Evolutionary conservation across 129 eudicot genomes (phyloP), one percentile per base, ranked within the genome.

Genomic region (Rutidosis leptorrhynchoides): DNA sequence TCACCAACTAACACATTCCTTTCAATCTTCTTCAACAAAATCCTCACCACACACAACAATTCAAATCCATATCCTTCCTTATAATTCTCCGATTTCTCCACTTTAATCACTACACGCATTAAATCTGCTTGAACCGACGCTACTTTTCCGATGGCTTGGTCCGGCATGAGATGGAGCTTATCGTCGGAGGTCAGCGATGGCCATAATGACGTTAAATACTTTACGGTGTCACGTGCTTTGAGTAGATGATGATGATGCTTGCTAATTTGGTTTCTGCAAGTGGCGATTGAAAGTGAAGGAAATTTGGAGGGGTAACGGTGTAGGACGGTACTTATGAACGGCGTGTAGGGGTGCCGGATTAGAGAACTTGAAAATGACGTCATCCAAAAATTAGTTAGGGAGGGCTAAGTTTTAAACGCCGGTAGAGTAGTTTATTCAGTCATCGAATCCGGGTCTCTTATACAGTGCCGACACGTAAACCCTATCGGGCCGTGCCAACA

Each of bases 1-100:
- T 91, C 98, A 29, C 98, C 98, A 0, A 91, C 98, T 29, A 83
- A 33, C 22, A 91, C 98, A 65, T 88, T 83, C 79, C 94, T 74
- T 88, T 83, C 85, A 45, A 91, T 91, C 85, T 91, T 91, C 96
- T 87, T 91, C 87, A 91, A 52, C 77, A 91, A 77, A 25, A 79
- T 87, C 78, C 86, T 85, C 72, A 91, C 98, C 70, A 87, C 90
- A 49, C 98, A 91, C 75, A 91, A 54, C 79, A 87, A 64, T 23
- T 91, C 98, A 57, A 85, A 9, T 64, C 87, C 88, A 59, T 27
- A 12, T 65, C 80, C 77, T 67, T 64, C 80, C 33, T 23, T 73
- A n/a, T 32, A 21, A 35, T 35, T 35, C 10, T 35, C 43, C 3
- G 43, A 35, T 35, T 35, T 35, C 15, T 16, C 42, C 24, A 75